Evolutionary conservation across 225 moss, liverwort and hornwort species (phyloP), one percentile per base, ranked within the genome.

Genomic region (Pleurozium schreberi): DNA sequence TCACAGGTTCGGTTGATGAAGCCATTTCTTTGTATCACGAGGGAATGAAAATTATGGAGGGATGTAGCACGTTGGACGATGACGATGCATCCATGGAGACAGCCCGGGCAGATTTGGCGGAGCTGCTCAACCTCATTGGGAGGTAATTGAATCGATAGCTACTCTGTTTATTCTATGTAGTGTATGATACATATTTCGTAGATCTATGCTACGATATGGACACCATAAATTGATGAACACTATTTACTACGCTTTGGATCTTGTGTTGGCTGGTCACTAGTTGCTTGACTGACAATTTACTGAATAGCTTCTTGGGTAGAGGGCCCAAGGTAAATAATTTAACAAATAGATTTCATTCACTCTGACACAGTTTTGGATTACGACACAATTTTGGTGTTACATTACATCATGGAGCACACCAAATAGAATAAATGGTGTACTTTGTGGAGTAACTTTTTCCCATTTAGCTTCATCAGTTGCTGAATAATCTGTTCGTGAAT

Each of bases 31-130:
- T 97, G 91, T 96, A 90, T 92, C 91, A 85, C 90, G 93, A 91
- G 84, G 98, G 97, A 86, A 91, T 97, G 34, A 82, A 88, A 75
- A 85, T 96, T 38, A 96, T 98, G 95, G 92, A 92, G 84, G 89
- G 90, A 52, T 96, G 96, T 87, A 92, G 92, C 70, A 91, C 76
- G 34, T 94, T 97, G 89, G 89, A 92, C 59, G 89, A 91, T 42
- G 93, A 94, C 77, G 96, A 97, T 94, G 91, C 97, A 55, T 94
- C 96, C 75, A 82, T 98, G 84, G 98, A 98, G 90, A 95, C 92
- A 85, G 97, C 96, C 28, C 96, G 98, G n/a, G 94, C 97, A 87
- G 98, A 98, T 92, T 83, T 98, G 88, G 98, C 98, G 43, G 98
- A 98, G 94, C 60, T 98, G 84, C 94, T 98, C 79, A 95, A 87